Evolutionary conservation across 1,284 basidiomycete species (phyloP).

Genomic region (Austropuccinia psidii): DNA sequence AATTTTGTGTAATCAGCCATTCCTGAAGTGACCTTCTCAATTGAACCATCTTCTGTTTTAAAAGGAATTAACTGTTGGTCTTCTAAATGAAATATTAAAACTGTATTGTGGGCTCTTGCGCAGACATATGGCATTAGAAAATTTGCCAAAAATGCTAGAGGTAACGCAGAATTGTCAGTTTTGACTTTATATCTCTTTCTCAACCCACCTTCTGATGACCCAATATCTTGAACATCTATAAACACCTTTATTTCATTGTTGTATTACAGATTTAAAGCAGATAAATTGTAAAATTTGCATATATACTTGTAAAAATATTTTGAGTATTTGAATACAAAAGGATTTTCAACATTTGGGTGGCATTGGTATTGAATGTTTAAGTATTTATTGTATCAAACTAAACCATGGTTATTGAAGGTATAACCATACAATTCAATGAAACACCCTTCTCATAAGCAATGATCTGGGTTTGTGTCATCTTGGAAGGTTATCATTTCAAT

Average conservation of each 20-base stretch:
- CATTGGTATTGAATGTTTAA: not conserved
- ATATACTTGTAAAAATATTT: conserved; percentile 24
- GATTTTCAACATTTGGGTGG: conserved; percentile 4
- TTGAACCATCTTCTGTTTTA: not conserved
- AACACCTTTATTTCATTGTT: not conserved
- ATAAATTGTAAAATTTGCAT: not conserved
- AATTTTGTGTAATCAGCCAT: no score
- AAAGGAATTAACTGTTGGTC: not conserved
- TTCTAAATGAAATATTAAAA: not conserved
- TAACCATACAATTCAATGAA: not conserved
- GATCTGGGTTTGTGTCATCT: not conserved
- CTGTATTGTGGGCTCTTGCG: not conserved
- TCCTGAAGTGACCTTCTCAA: not conserved
- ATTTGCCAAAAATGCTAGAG: not conserved
- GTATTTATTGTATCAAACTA: conserved; percentile 5
- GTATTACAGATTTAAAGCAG: not conserved
- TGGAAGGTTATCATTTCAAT: not conserved
- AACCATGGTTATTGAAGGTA: not conserved
- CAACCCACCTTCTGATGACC: conserved; percentile 17
- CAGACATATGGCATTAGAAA: not conserved
- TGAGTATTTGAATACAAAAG: not conserved
- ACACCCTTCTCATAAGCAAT: not conserved
- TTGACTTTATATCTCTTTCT: no score
- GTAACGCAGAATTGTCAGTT: no score
- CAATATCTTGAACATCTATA: not conserved